phyloP scores from a whole-genome alignment of 805 yeast genomes.

The Grigorovia humatica region DNA sequence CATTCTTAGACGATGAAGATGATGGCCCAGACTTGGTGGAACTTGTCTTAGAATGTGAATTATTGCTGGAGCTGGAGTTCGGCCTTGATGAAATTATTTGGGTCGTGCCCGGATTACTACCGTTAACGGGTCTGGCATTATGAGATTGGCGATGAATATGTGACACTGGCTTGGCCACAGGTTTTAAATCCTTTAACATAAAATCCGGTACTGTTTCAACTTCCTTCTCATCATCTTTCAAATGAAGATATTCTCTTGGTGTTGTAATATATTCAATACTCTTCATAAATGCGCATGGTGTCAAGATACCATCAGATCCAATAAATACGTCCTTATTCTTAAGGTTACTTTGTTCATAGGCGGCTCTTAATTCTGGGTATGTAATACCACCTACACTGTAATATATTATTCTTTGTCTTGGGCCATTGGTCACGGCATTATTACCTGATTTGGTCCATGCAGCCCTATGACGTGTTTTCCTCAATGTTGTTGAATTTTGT shows the following conservation, averaged over 20 bases:
- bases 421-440: slow-evolving; percentile 22
- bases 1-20: slow-evolving; percentile 3
- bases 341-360: slow-evolving; percentile 54
- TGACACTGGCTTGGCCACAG: slow-evolving; percentile 19
- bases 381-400: slow-evolving; percentile 89
- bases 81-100: not conserved
- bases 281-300: slow-evolving; percentile 36
- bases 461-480: slow-evolving; percentile 65
- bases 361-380: slow-evolving; percentile 65
- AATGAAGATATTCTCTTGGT: slow-evolving; percentile 33
- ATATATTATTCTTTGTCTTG: slow-evolving; percentile 62
- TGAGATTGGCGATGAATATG: slow-evolving; percentile 11
- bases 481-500: slow-evolving; percentile 40
- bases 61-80: not conserved
- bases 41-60: not conserved
- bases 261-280: slow-evolving; percentile 30
- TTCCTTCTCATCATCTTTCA: slow-evolving; percentile 30
- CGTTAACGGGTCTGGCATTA: slow-evolving; percentile 7
- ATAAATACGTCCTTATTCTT: slow-evolving; percentile 65
- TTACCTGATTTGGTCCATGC: slow-evolving; percentile 54
- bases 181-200: slow-evolving; percentile 28
- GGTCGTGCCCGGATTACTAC: slow-evolving; percentile 6
- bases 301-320: slow-evolving; percentile 69
- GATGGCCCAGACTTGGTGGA: not conserved
- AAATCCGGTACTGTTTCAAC: slow-evolving; percentile 34